Conservation (phyloP, 2,329 filamentous ascomycete species). For the Aspergillus proliferans region DNA sequence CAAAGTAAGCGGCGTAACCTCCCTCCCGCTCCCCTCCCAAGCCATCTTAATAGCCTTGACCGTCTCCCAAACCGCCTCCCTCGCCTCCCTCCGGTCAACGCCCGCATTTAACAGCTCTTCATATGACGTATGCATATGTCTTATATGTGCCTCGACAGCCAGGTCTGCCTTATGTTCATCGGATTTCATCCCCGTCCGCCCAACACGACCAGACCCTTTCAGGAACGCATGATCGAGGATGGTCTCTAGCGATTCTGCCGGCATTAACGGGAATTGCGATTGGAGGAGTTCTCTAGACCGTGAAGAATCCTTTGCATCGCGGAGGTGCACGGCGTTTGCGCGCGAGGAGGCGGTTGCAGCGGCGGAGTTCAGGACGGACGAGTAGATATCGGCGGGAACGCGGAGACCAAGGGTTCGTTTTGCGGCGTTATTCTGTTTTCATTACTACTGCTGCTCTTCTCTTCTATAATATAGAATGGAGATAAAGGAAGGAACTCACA, state of each 20-base stretch:
- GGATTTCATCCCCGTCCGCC: slow-evolving; percentile 24
- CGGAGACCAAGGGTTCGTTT: slow-evolving; percentile 38
- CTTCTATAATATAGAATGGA: background rate
- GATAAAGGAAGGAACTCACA: slow-evolving; percentile 18
- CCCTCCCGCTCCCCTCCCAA: slow-evolving; percentile 22
- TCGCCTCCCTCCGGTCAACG: slow-evolving; percentile 20
- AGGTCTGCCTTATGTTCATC: slow-evolving; percentile 32
- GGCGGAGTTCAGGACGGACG: slow-evolving; percentile 32
- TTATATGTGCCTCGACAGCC: slow-evolving; percentile 40
- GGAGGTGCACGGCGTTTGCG: slow-evolving; percentile 31
- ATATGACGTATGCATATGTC: slow-evolving; percentile 38
- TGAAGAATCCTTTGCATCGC: slow-evolving; percentile 26
- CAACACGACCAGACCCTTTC: slow-evolving; percentile 37
- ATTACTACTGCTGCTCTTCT: slow-evolving; percentile 2
- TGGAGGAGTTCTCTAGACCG: slow-evolving; percentile 22
- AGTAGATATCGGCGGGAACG: slow-evolving; percentile 35
- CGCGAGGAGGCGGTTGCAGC: slow-evolving; percentile 36
- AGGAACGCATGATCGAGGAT: slow-evolving; percentile 36
- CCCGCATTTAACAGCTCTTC: slow-evolving; percentile 28
- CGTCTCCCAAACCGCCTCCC: slow-evolving; percentile 24
- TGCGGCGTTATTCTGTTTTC: slow-evolving; percentile 21
- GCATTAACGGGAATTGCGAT: slow-evolving; percentile 35
- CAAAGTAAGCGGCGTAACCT: slow-evolving; percentile 5
- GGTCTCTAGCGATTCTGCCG: slow-evolving; percentile 21
- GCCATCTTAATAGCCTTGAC: slow-evolving; percentile 23